Evolutionary conservation across 2,329 filamentous ascomycete genomes (phyloP).

Genomic region (Neofusicoccum sp.): DNA sequence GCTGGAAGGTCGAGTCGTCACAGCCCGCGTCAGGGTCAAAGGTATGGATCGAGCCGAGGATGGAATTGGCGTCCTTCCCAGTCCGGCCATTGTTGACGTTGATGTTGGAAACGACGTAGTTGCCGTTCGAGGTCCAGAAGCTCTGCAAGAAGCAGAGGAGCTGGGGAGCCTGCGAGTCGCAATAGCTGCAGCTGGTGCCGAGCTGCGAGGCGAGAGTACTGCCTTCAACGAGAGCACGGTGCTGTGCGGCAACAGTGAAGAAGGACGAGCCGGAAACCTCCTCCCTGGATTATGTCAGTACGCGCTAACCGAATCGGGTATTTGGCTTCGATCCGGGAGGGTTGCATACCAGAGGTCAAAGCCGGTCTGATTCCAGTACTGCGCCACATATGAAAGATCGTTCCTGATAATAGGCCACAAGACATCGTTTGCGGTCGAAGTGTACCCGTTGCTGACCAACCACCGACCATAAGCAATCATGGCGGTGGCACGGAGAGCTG

Average conservation of each 20-base stretch:
- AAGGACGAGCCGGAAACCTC: constrained; percentile 47
- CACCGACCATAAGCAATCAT: constrained; percentile 45
- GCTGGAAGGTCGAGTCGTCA: constrained; percentile 45
- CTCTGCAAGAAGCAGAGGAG: constrained; percentile 36
- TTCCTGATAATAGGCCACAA: constrained; percentile 47
- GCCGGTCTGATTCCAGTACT: constrained; percentile 48
- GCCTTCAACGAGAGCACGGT: constrained; percentile 40
- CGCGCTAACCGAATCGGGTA: not conserved
- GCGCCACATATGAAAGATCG: constrained; percentile 48
- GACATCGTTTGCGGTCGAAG: constrained; percentile 39
- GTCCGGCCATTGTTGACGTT: constrained; percentile 46
- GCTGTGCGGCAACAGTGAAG: constrained; percentile 44
- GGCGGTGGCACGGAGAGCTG: constrained; percentile 46
- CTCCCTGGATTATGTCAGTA: constrained; percentile 28
- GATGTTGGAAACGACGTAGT: constrained; percentile 41
- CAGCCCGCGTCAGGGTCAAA: constrained; percentile 10
- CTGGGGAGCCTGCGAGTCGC: constrained; percentile 37
- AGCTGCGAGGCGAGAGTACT: constrained; percentile 37
- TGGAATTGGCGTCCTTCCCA: constrained; percentile 42
- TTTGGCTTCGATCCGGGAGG: not conserved
- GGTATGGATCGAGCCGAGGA: constrained; percentile 44
- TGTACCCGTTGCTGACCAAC: constrained; percentile 30
- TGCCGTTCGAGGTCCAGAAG: constrained; percentile 43
- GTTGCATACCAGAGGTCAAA: constrained; percentile 46
- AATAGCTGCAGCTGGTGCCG: constrained; percentile 44